Evolutionary conservation across 805 yeast genomes (phyloP).

Genomic region (Candida pini): DNA sequence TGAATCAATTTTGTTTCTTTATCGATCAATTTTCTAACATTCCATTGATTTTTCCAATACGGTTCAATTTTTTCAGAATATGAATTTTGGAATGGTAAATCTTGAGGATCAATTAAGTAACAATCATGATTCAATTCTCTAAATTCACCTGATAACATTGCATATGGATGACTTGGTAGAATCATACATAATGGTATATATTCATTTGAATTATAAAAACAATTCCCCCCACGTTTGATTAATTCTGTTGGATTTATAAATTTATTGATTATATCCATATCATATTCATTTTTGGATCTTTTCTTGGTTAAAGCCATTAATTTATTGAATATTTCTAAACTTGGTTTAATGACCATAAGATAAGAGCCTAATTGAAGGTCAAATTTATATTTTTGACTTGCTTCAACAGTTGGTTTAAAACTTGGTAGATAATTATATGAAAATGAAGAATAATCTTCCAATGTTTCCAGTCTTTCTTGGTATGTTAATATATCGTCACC

Average conservation of each 20-base stretch:
- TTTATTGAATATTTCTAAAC: slow-evolving; percentile 15
- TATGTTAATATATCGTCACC: slow-evolving; percentile 12
- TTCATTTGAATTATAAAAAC: slow-evolving; percentile 1
- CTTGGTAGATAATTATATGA: slow-evolving; percentile 35
- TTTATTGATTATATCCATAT: slow-evolving; percentile 48
- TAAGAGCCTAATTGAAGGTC: slow-evolving; percentile 33
- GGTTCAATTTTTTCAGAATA: slow-evolving; percentile 11
- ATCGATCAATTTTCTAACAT: slow-evolving; percentile 19
- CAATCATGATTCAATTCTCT: slow-evolving; percentile 32
- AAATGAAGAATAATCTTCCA: slow-evolving; percentile 13
- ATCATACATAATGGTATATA: slow-evolving; percentile 29
- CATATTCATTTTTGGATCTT: slow-evolving; percentile 36
- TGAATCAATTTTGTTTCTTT: slow-evolving; percentile 42
- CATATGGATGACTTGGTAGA: slow-evolving; percentile 48
- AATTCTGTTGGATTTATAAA: slow-evolving; percentile 22
- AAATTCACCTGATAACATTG: slow-evolving; percentile 47
- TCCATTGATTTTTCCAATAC: slow-evolving; percentile 28
- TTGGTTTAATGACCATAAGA: slow-evolving; percentile 59
- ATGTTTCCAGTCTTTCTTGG: slow-evolving; percentile 13
- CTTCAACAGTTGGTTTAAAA: slow-evolving; percentile 11
- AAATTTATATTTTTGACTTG: slow-evolving; percentile 10
- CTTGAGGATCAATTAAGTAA: slow-evolving; percentile 39
- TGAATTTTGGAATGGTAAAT: slow-evolving; percentile 25
- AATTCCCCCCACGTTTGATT: slow-evolving; percentile 9
- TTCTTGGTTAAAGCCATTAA: slow-evolving; percentile 21